Conservation (phyloP, 2,329 filamentous ascomycete genomes). For the Arthroderma uncinatum region DNA sequence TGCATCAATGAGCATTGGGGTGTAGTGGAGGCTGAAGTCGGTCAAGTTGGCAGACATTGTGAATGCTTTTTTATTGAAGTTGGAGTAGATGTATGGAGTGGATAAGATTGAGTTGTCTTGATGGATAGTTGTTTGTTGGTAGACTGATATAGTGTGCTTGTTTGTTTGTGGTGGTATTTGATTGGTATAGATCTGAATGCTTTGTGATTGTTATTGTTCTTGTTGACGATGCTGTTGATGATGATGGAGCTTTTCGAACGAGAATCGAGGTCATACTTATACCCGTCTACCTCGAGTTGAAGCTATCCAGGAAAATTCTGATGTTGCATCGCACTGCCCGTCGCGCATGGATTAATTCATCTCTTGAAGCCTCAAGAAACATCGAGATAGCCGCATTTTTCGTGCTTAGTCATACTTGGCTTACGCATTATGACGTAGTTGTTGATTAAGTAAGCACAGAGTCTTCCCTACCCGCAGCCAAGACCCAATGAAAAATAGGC, state of each 20-base stretch:
- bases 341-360: not conserved
- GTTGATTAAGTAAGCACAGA: not conserved
- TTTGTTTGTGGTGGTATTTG: not conserved
- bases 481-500: not conserved
- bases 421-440: not conserved
- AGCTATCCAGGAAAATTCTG: not conserved
- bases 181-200: not conserved
- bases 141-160: not conserved
- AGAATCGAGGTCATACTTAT: not conserved
- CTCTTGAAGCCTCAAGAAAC: not conserved
- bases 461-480: not conserved
- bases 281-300: not conserved
- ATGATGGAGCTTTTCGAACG: not conserved
- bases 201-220: not conserved
- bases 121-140: not conserved
- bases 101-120: not conserved
- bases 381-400: not conserved
- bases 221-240: not conserved
- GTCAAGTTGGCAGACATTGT: slow-evolving; percentile 6
- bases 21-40: slow-evolving; percentile 3
- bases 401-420: not conserved
- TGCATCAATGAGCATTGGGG: slow-evolving; percentile 1
- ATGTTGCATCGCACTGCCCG: not conserved
- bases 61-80: not conserved
- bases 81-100: not conserved